Evolutionary conservation across 1,284 basidiomycete genomes (phyloP).

Genomic region (Moesziomyces parantarcticus): DNA sequence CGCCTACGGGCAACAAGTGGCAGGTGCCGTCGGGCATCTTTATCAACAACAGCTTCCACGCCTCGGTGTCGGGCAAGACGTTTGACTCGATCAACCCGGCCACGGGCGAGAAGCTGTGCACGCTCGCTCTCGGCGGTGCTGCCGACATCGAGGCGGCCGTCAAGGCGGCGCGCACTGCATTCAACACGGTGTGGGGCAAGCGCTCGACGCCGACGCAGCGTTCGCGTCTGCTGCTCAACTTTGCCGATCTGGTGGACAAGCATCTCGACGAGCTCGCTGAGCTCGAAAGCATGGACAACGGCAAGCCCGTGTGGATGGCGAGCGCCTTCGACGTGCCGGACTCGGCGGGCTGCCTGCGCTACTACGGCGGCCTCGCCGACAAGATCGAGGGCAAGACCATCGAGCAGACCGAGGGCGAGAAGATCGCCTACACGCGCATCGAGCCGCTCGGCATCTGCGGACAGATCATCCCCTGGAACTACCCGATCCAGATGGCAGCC

Average conservation of each 20-base stretch:
- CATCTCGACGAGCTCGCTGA: slow-evolving; percentile 75
- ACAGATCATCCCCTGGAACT: slow-evolving; percentile 72
- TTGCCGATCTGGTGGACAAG: slow-evolving; percentile 79
- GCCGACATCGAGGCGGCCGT: slow-evolving; percentile 58
- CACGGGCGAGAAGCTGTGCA: slow-evolving; percentile 51
- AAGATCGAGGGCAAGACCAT: slow-evolving; percentile 81
- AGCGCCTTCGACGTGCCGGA: slow-evolving; percentile 77
- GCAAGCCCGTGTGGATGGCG: slow-evolving; percentile 78
- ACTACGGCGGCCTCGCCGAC: slow-evolving; percentile 76
- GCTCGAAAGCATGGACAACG: slow-evolving; percentile 75
- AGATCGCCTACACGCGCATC: slow-evolving; percentile 76
- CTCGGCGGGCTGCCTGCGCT: slow-evolving; percentile 74
- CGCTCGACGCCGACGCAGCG: slow-evolving; percentile 69
- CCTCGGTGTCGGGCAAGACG: slow-evolving; percentile 49
- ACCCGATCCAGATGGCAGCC: slow-evolving; percentile 71
- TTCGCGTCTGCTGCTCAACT: slow-evolving; percentile 74
- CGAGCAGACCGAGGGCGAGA: slow-evolving; percentile 82
- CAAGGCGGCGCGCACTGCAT: slow-evolving; percentile 51
- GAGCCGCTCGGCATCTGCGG: slow-evolving; percentile 88
- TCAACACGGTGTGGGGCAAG: slow-evolving; percentile 49
- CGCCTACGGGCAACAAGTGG: slow-evolving; percentile 53
- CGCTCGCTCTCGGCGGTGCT: slow-evolving; percentile 42
- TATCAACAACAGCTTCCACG: slow-evolving; percentile 56
- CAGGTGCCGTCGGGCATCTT: slow-evolving; percentile 53
- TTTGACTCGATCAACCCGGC: slow-evolving; percentile 56